Evolutionary conservation across 352 stramenopile species (phyloP), one percentile per base, ranked within the genome.

Genomic region (Globisporangium canariense): DNA sequence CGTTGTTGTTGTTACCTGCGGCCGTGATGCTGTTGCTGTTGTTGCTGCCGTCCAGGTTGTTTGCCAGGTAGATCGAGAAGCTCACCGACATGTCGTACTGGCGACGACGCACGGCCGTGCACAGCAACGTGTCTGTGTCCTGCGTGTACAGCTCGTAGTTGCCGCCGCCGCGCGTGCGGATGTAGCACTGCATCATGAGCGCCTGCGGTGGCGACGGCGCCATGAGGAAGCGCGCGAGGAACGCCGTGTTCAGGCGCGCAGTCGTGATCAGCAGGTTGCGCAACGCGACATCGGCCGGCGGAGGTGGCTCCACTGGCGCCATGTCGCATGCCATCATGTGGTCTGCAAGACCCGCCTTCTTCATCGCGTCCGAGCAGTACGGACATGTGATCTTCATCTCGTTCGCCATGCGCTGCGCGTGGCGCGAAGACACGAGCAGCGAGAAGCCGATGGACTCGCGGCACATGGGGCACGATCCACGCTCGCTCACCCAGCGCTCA

Each of bases 71-170:
- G 62, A 94, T 91, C 55, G 84, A 72, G 58, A 94, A 94, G 57
- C 79, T 94, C 59, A 94, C 85, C 58, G 82, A 92, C 86, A 94
- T 94, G 73, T 94, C 86, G 69, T 92, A 91, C 74, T 94, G 86
- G 30, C 86, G 83, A 52, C 83, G 83, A 49, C 86, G 83, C 52
- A 91, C 82, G 0, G 86, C 86, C 13, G 86, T 90, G 66, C 81
- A 90, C 57, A 94, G 62, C 25, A 94, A 67, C 14, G 75, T 88
- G 75, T 94, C 76, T 4, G 73, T 89, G 69, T 94, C 81, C 58
- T 92, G 86, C 30, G 86, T 94, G 75, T 90, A 94, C 25, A 94
- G 66, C 67, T 94, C 86, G 74, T 94, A 94, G 70, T 89, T 88
- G 67, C 86, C 86, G 25, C 83, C 82, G 36, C 86, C 83, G 4